Evolutionary conservation across 1,284 basidiomycete species (phyloP).

Genomic region (Ceratobasidium sp.): DNA sequence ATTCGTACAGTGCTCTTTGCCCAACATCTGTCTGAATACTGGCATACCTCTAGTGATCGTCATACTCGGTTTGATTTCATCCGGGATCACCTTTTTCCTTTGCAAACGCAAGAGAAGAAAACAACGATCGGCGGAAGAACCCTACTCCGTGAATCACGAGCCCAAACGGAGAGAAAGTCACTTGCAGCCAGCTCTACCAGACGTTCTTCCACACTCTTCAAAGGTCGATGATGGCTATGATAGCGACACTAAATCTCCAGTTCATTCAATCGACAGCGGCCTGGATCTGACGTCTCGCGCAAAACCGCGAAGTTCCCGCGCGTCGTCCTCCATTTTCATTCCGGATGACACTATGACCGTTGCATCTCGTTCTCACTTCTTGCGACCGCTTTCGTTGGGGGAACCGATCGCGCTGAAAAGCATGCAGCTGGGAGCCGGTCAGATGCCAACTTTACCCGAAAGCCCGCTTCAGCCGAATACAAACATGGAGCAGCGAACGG

Average conservation of each 20-base stretch:
- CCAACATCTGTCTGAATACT: not conserved
- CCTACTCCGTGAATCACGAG: slow-evolving; percentile 1
- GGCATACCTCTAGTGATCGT: slow-evolving; percentile 22
- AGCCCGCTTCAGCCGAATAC: slow-evolving; percentile 1
- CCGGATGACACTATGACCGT: slow-evolving; percentile 18
- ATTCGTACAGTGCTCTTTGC: not conserved
- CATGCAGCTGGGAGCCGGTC: not conserved
- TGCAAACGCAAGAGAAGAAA: slow-evolving; percentile 9
- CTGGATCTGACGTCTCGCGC: not conserved
- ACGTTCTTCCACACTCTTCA: not conserved
- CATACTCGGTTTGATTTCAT: not conserved
- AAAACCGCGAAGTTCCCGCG: slow-evolving; percentile 27
- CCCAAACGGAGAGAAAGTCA: slow-evolving; percentile 15
- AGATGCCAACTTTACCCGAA: slow-evolving; percentile 22
- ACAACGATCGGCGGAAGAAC: not conserved
- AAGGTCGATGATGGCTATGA: not conserved
- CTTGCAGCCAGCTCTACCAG: not conserved
- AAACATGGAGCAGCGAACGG: not conserved
- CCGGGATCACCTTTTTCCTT: slow-evolving; percentile 4
- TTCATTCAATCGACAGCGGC: not conserved
- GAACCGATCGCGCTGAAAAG: slow-evolving; percentile 7
- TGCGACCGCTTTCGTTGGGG: slow-evolving; percentile 26
- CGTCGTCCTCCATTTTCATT: slow-evolving; percentile 32
- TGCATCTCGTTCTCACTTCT: slow-evolving; percentile 8
- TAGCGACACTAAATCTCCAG: not conserved